These are phyloP conservation scores for Alternaria brassicicola DNA, from an alignment of 2,329 filamentous ascomycete species.

Conservation along the genomic window DNA sequence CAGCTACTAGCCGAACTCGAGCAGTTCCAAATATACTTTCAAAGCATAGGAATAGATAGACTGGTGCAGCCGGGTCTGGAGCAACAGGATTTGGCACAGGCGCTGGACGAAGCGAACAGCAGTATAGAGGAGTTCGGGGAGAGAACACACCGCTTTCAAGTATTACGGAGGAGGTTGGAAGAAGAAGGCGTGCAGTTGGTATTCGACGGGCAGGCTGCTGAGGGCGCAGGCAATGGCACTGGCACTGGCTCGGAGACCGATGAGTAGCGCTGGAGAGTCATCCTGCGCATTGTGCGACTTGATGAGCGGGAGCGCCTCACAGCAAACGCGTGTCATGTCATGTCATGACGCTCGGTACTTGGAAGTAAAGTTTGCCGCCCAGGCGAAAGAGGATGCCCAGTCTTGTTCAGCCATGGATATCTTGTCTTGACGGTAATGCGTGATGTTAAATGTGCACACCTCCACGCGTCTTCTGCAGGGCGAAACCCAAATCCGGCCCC, in stretches of 20 bases:
- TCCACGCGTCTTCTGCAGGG: constrained; percentile 7
- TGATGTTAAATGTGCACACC: constrained; percentile 6
- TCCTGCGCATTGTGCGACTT: neutral
- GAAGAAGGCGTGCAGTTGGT: constrained; percentile 36
- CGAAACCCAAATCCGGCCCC: neutral
- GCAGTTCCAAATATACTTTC: constrained; percentile 36
- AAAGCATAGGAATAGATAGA: constrained; percentile 31
- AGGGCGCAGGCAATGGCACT: constrained; percentile 1
- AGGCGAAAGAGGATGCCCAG: constrained; percentile 5
- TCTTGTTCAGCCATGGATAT: neutral
- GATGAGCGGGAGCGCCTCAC: neutral
- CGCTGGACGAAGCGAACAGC: constrained; percentile 30
- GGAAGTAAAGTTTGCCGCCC: constrained; percentile 1
- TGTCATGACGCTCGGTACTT: neutral
- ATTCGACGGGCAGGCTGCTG: constrained; percentile 26
- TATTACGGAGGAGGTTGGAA: constrained; percentile 24
- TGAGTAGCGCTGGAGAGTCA: constrained; percentile 5
- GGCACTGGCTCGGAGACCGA: constrained; percentile 20
- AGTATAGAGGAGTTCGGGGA: constrained; percentile 35
- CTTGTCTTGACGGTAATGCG: constrained; percentile 6
- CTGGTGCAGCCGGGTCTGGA: constrained; percentile 25
- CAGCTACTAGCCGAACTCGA: constrained; percentile 36
- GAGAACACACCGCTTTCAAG: constrained; percentile 34
- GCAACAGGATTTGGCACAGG: constrained; percentile 24
- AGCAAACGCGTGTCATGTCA: neutral